Evolutionary conservation across 148 eudicot genomes (phyloP), one percentile per base, ranked within the genome.

Genomic region (Rhododendron ferrugineum): DNA sequence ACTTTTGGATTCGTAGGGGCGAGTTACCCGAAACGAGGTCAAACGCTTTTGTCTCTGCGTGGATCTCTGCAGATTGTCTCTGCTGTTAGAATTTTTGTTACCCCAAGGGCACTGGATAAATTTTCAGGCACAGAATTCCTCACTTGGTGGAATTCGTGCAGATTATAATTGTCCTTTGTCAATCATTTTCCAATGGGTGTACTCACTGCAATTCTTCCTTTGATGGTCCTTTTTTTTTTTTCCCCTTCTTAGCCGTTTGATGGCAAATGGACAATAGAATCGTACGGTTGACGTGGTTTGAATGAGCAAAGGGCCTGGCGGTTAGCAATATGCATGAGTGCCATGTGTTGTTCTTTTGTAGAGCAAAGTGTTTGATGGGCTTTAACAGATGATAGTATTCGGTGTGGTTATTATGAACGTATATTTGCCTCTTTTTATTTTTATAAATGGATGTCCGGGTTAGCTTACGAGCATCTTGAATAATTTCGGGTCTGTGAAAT

Each of bases 321-420:
- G 82, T 54, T 80, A 32, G 42, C 82, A 58, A 54, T 52, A 0
- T 80, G 66, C 82, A 80, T 80, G 82, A 37, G 6, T 18, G 82
- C 66, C 82, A 80, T 22, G 82, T 80, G 66, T 47, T 40, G 49
- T 76, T 3, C 49, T 37, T 9, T 40, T 1, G 47, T 10, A 40
- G 50, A 40, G 79, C 79, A 37, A 76, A 40, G 49, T 22, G 79
- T 42, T 76, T 42, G 49, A 42, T 74, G 78, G 47, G 46, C 44
- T 64, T 64, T n/a, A n/a, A 11, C 32, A n/a, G 72, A 32, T 26
- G 72, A 64, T 70, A 2, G 73, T 1, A 11, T 13, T 70, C 37
- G 75, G 37, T 70, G 36, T 3, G 74, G 68, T 62, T 23, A 7
- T 62, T 62, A 52, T 52, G 62, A 56, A 18, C 7, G 22, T 56